Base-by-base conservation (phyloP, 805 yeast species). In the Teunomyces barrocoloradensis region DNA sequence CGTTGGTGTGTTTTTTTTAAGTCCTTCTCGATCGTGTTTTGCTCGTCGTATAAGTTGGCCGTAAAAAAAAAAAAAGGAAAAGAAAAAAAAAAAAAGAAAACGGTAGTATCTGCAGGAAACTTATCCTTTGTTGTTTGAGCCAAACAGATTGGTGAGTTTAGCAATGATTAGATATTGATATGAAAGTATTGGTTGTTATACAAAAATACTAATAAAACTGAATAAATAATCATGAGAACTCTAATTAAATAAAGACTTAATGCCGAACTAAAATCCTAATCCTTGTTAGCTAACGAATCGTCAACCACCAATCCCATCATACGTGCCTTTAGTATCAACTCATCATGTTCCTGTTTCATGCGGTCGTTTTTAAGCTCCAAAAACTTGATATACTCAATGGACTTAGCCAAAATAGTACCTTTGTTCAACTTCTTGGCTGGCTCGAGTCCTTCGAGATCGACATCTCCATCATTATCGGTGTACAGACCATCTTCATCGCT, bases 401-500 rank as follows among this genome's bases (percentile, higher is more conserved):
- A 88, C 59, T 87, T 87, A 33, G 88, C 75, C 45, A 87, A 69
- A 11, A 87, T 85, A 25, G 85, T 84, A 11, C 92, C 94, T 64
- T 87, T 87, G 63, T 86, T 87, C 46, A 88, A 70, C 60, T 86
- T 86, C 29, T 79, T 66, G 7, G 91, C 90, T 0, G 94, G 94
- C 18, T 84, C 75, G 29, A 87, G 71, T 2, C 94, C 95, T 53
- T 87, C 94, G 20, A 86, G 67, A 46, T 81, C 84, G 12, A 47
- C 45, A n/a, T 23, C 42, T 5, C 27, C 47, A 13, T 38, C 48
- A 10, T 37, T 21, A n/a, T 37, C 40, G 25, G 40, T 23, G 17
- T 6, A 37, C 17, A 13, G 28, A 6, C 29, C 25, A 27, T 42
- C 25, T 1, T 49, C 53, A 5, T 49, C 51, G 23, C 46, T 50